Percentiles rank a stretch among this genome's conserved stretches.
Evolutionary conservation across 768 basidiomycete species (phyloP).

Genomic region (Phylloporus rhodoxanthus): DNA sequence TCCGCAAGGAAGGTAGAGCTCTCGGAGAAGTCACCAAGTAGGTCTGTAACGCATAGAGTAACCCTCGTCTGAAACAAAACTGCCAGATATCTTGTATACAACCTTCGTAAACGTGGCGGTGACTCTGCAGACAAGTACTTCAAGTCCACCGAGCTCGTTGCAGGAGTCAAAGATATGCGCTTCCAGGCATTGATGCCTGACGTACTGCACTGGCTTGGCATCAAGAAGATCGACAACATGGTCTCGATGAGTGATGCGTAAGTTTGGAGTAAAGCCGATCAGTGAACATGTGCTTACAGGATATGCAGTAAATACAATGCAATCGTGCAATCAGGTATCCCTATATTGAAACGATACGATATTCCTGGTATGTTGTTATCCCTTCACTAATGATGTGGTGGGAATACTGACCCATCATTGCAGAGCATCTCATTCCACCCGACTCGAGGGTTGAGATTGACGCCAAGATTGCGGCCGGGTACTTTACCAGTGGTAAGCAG

Average conservation of each 20-base stretch:
- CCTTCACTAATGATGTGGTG: background rate
- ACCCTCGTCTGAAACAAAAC: background rate
- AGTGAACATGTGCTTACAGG: background rate
- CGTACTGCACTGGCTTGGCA: constrained; percentile 90
- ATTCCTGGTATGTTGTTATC: constrained; percentile 54
- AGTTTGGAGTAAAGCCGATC: constrained; percentile 8
- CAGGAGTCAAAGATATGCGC: constrained; percentile 95
- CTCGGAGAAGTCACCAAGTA: constrained; percentile 91
- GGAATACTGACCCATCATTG: background rate
- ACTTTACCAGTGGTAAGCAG: constrained; percentile 78
- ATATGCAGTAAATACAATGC: constrained; percentile 82
- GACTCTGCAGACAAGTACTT: constrained; percentile 94
- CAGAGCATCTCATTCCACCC: constrained; percentile 82
- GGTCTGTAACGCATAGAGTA: constrained; percentile 16
- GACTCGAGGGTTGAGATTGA: constrained; percentile 93
- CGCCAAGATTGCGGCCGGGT: constrained; percentile 92
- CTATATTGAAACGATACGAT: constrained; percentile 77
- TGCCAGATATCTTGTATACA: constrained; percentile 84
- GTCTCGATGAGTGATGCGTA: constrained; percentile 84
- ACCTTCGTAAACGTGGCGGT: constrained; percentile 90
- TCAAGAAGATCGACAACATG: constrained; percentile 85
- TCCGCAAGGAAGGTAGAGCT: constrained; percentile 90
- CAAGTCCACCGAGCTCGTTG: constrained; percentile 87
- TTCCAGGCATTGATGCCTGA: constrained; percentile 95
- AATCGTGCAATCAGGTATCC: constrained; percentile 84